phyloP scores from a whole-genome alignment of 805 yeast genomes.

The Groenewaldozyma tartarivorans region DNA sequence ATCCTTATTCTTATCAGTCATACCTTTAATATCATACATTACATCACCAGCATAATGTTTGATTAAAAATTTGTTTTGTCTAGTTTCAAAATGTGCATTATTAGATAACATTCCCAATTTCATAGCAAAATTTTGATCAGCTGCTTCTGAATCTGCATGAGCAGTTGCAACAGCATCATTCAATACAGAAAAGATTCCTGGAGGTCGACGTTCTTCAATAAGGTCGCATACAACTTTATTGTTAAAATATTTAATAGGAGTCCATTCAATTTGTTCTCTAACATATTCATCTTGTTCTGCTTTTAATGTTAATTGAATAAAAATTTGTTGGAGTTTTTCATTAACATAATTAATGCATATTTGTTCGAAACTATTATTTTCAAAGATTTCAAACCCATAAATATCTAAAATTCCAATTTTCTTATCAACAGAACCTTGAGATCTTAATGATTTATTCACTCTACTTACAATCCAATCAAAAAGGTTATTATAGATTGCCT shows the following conservation, averaged over 20 bases:
- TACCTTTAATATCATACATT: constrained; percentile 74
- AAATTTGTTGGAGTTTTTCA: constrained; percentile 92
- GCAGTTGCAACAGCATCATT: constrained; percentile 98
- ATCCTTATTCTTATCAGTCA: constrained; percentile 97
- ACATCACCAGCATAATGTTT: constrained; percentile 99
- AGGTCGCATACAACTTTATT: constrained; percentile 94
- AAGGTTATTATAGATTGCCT: constrained; percentile 82
- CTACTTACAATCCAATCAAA: constrained; percentile 96
- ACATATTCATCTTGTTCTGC: constrained; percentile 97
- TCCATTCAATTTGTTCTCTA: constrained; percentile 92
- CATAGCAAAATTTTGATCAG: constrained; percentile 93
- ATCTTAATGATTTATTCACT: constrained; percentile 68
- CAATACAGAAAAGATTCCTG: constrained; percentile 91
- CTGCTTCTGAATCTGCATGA: constrained; percentile 93
- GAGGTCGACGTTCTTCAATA: constrained; percentile 89
- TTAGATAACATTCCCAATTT: constrained; percentile 73
- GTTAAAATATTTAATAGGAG: constrained; percentile 93
- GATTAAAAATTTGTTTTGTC: constrained; percentile 78
- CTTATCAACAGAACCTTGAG: constrained; percentile 46
- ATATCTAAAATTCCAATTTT: constrained; percentile 85
- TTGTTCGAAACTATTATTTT: constrained; percentile 91
- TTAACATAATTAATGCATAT: constrained; percentile 92
- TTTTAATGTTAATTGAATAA: constrained; percentile 88
- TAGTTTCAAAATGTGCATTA: constrained; percentile 81
- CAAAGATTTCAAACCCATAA: constrained; percentile 93